These are phyloP conservation scores for Podila epigama DNA, from an alignment of 192 early-diverging fungal species.

Conservation along the genomic window DNA sequence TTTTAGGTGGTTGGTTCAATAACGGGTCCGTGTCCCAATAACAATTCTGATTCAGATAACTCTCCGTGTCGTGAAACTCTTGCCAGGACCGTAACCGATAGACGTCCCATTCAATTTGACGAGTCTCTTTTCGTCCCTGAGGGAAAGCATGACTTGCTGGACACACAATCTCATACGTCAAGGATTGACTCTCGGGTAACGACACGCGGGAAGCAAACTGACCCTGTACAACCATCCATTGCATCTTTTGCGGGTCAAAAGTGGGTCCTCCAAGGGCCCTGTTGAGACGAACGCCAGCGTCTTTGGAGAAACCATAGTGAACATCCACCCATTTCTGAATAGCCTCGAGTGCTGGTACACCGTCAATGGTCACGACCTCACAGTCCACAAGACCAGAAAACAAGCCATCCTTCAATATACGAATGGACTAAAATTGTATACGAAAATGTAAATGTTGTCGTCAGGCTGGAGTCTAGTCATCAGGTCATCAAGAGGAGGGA, in stretches of 20 bases:
- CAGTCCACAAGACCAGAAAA: constrained; percentile 15
- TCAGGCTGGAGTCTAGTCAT: no score
- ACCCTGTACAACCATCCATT: constrained; percentile 3
- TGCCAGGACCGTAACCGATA: constrained; percentile 21
- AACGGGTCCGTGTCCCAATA: background rate
- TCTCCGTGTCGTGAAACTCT: constrained; percentile 16
- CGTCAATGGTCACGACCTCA: constrained; percentile 29
- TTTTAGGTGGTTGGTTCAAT: background rate
- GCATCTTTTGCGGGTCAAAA: background rate
- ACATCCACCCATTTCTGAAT: constrained; percentile 26
- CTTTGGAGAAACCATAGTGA: constrained; percentile 28
- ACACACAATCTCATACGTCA: constrained; percentile 26
- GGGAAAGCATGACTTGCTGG: background rate
- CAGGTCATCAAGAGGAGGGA: background rate
- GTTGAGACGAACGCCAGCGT: constrained; percentile 41
- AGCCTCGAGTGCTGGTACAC: constrained; percentile 16
- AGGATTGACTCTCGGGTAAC: constrained; percentile 6
- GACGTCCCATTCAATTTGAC: constrained; percentile 15
- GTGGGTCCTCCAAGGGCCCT: constrained; percentile 1
- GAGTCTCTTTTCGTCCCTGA: background rate
- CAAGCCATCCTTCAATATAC: constrained; percentile 12
- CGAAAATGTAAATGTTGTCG: background rate
- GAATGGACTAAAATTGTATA: constrained; percentile 6
- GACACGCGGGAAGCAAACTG: constrained; percentile 12
- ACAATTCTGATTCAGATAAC: constrained; percentile 16